Percentiles rank a stretch among this genome's conserved stretches.
phyloP scores from a whole-genome alignment of 2,329 filamentous ascomycete genomes.

The Magnaporthiopsis rhizophila region DNA sequence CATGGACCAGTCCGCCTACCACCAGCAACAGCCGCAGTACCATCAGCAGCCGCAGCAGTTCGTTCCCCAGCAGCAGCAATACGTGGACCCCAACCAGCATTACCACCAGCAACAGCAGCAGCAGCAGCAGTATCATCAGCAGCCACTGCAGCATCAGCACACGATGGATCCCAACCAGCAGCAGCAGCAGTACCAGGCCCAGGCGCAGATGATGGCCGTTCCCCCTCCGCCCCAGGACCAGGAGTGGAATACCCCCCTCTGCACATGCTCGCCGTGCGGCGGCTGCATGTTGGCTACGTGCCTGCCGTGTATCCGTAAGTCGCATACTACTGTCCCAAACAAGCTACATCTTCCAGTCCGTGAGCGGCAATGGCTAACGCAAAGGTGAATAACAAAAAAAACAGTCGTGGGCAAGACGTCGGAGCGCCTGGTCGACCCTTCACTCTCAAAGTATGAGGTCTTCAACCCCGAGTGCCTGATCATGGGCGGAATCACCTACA shows the following conservation, averaged over 20 bases:
- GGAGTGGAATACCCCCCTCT: slow-evolving; percentile 30
- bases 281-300: slow-evolving; percentile 31
- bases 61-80: neutral
- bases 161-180: slow-evolving; percentile 13
- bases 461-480: slow-evolving; percentile 35
- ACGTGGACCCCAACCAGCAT: slow-evolving; percentile 1
- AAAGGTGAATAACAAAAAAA: neutral
- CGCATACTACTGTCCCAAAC: too few species aligned
- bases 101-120: slow-evolving; percentile 6
- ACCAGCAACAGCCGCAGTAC: slow-evolving; percentile 15
- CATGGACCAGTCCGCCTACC: slow-evolving; percentile 14
- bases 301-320: slow-evolving; percentile 34
- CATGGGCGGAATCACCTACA: slow-evolving; percentile 27
- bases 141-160: neutral
- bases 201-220: slow-evolving; percentile 6
- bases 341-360: too few species aligned
- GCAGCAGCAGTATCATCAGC: neutral
- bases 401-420: slow-evolving; percentile 36
- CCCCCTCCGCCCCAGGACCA: slow-evolving; percentile 1
- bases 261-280: slow-evolving; percentile 31
- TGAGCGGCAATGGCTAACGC: neutral
- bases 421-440: slow-evolving; percentile 35
- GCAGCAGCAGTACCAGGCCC: slow-evolving; percentile 3
- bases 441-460: slow-evolving; percentile 28
- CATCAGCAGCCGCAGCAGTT: slow-evolving; percentile 6